Evolutionary conservation across 441 rosid genomes (phyloP).

Genomic region (Hura crepitans): DNA sequence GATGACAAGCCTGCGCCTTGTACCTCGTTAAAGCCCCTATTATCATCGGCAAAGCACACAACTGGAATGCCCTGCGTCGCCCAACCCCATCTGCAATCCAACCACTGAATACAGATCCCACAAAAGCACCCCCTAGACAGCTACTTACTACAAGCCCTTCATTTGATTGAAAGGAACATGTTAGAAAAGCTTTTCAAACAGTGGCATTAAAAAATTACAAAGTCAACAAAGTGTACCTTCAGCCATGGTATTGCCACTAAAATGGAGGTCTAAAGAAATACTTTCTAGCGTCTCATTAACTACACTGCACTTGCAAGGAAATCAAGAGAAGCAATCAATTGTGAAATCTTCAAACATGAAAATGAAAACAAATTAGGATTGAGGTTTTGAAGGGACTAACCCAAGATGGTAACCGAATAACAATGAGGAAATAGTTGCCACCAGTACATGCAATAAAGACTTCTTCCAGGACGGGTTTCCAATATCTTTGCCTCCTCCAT

Average conservation of each 20-base stretch:
- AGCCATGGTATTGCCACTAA: slow-evolving; percentile 66
- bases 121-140: slow-evolving; percentile 86
- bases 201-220: background rate
- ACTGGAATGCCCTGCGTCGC: slow-evolving; percentile 86
- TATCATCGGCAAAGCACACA: slow-evolving; percentile 85
- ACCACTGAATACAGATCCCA: slow-evolving; percentile 85
- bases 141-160: slow-evolving; percentile 92
- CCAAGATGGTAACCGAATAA: slow-evolving; percentile 65
- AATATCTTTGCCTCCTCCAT: slow-evolving; percentile 56
- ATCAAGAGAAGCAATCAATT: background rate
- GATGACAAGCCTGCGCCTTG: slow-evolving; percentile 2
- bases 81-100: slow-evolving; percentile 91
- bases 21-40: slow-evolving; percentile 86
- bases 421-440: slow-evolving; percentile 53
- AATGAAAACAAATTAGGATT: slow-evolving; percentile 13
- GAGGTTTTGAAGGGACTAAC: slow-evolving; percentile 29
- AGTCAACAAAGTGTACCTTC: slow-evolving; percentile 47
- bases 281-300: slow-evolving; percentile 83
- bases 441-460: slow-evolving; percentile 51
- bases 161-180: slow-evolving; percentile 20
- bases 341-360: slow-evolving; percentile 8
- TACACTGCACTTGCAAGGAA: slow-evolving; percentile 40
- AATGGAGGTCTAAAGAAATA: slow-evolving; percentile 68
- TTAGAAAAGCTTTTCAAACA: slow-evolving; percentile 3
- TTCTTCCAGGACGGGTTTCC: slow-evolving; percentile 62